Evolutionary conservation across 2,329 filamentous ascomycete species (phyloP).

Genomic region (Domatiomyces globalis): DNA sequence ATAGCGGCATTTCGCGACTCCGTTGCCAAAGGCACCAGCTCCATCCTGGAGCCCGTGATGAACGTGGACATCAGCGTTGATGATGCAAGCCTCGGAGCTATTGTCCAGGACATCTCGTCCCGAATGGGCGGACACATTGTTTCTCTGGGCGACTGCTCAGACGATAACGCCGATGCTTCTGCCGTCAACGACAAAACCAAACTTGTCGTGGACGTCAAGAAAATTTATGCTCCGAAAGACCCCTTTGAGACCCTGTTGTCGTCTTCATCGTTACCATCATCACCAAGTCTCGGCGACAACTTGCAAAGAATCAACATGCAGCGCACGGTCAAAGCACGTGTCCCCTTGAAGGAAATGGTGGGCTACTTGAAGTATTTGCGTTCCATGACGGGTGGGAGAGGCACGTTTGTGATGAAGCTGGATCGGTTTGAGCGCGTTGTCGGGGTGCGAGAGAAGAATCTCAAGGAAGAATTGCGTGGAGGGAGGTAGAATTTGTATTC

Average conservation of each 20-base stretch:
- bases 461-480: constrained; percentile 34
- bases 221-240: constrained; percentile 78
- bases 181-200: constrained; percentile 20
- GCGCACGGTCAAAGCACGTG: constrained; percentile 62
- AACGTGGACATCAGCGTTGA: constrained; percentile 73
- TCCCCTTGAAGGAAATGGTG: constrained; percentile 93
- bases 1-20: constrained; percentile 53
- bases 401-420: constrained; percentile 61
- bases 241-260: constrained; percentile 47
- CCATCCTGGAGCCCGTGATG: constrained; percentile 89
- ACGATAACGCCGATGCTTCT: constrained; percentile 18
- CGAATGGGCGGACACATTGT: constrained; percentile 60
- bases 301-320: constrained; percentile 30
- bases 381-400: constrained; percentile 74
- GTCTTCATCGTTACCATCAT: background rate
- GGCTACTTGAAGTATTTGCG: constrained; percentile 81
- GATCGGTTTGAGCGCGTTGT: constrained; percentile 58
- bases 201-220: constrained; percentile 49
- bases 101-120: constrained; percentile 69
- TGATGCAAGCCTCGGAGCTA: constrained; percentile 62
- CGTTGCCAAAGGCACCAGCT: constrained; percentile 40
- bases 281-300: constrained; percentile 9
- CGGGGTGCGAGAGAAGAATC: constrained; percentile 43
- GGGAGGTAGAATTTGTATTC: constrained; percentile 1
- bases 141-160: constrained; percentile 46